Conservation (phyloP, 2,329 filamentous ascomycete genomes). For the Myriosclerotinia curreyana region DNA sequence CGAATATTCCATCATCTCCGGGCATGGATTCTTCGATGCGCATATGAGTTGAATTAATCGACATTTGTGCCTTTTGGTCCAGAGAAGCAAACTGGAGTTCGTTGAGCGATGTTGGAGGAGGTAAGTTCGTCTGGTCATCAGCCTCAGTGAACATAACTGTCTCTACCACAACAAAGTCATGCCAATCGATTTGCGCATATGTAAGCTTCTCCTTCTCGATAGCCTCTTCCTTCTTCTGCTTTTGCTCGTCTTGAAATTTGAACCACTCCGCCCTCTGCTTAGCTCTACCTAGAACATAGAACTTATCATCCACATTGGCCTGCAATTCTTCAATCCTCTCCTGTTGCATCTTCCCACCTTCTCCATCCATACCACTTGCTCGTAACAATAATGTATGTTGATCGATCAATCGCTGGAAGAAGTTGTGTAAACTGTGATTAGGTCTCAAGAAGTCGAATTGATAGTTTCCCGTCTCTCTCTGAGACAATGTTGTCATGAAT, state of each 20-base stretch:
- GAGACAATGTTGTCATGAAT: conserved; percentile 86
- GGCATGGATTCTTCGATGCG: conserved; percentile 96
- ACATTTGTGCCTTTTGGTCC: conserved; percentile 90
- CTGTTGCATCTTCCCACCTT: conserved; percentile 63
- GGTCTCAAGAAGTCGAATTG: conserved; percentile 96
- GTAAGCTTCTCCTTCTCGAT: conserved; percentile 73
- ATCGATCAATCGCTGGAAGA: conserved; percentile 87
- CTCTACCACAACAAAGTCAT: conserved; percentile 94
- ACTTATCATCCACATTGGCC: conserved; percentile 74
- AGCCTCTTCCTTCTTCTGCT: conserved; percentile 83
- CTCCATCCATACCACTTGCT: conserved; percentile 62
- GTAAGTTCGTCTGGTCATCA: conserved; percentile 82
- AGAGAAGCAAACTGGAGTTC: conserved; percentile 92
- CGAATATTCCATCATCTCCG: conserved; percentile 63
- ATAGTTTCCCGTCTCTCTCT: conserved; percentile 83
- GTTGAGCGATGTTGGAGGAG: conserved; percentile 82
- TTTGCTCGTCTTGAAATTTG: conserved; percentile 79
- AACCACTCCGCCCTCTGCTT: conserved; percentile 85
- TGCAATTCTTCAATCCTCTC: conserved; percentile 70
- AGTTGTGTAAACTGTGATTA: conserved; percentile 94
- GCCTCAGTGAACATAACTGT: conserved; percentile 88
- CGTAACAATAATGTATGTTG: conserved; percentile 83
- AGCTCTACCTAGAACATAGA: conserved; percentile 73
- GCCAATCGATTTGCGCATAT: conserved; percentile 92
- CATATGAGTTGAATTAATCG: conserved; percentile 69